Evolutionary conservation across 257 asterid genomes (phyloP).

Genomic region (Nyctanthes arbortristis): DNA sequence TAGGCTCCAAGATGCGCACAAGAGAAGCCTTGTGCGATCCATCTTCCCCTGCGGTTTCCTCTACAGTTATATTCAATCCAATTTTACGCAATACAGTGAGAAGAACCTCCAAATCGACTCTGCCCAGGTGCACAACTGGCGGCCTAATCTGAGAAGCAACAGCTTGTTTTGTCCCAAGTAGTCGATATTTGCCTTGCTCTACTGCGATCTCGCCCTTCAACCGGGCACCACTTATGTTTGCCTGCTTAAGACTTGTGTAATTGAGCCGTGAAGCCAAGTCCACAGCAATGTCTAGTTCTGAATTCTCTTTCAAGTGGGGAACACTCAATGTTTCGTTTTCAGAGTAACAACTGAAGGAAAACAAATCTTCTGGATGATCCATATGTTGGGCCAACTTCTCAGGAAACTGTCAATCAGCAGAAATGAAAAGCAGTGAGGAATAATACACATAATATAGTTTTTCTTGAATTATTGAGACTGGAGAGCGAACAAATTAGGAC

Average conservation of each 20-base stretch:
- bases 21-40: constrained; percentile 28
- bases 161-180: constrained; percentile 38
- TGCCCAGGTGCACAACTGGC: constrained; percentile 50
- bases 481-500: neutral
- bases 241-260: constrained; percentile 38
- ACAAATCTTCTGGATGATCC: constrained; percentile 30
- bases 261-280: constrained; percentile 49
- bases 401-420: constrained; percentile 56
- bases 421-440: neutral
- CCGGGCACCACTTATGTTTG: constrained; percentile 38
- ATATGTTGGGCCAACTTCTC: constrained; percentile 45
- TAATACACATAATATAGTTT: neutral
- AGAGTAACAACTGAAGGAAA: constrained; percentile 44
- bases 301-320: constrained; percentile 42
- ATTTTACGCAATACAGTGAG: constrained; percentile 38
- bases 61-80: constrained; percentile 40
- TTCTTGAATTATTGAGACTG: neutral
- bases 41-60: constrained; percentile 26
- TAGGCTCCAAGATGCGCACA: constrained; percentile 52
- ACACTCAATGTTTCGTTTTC: constrained; percentile 44
- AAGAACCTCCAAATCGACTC: constrained; percentile 36
- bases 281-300: constrained; percentile 48
- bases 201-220: constrained; percentile 60
- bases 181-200: constrained; percentile 52
- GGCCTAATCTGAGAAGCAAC: constrained; percentile 38